These are phyloP conservation scores for Phalaenopsis equestris DNA, from an alignment of 106 monocot species.

Conservation along the genomic window DNA sequence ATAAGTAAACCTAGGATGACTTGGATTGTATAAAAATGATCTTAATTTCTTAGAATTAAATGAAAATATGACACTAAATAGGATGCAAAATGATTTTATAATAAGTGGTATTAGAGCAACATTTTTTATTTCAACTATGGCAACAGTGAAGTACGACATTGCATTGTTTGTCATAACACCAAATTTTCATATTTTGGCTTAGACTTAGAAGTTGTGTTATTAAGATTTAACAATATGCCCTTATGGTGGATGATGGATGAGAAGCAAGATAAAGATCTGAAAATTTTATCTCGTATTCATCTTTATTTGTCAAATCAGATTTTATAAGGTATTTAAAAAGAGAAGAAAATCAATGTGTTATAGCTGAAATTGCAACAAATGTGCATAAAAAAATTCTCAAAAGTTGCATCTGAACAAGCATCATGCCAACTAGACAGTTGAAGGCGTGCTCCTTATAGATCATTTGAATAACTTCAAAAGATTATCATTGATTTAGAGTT, in stretches of 20 bases:
- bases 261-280: not conserved
- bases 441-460: not conserved
- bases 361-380: not conserved
- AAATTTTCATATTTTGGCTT: not conserved
- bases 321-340: not conserved
- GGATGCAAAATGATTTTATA: too few species aligned
- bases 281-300: not conserved
- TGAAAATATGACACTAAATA: too few species aligned
- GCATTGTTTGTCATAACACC: not conserved
- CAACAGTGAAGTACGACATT: not conserved
- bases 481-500: not conserved
- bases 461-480: not conserved
- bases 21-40: too few species aligned
- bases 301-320: conserved; percentile 1
- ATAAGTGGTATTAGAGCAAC: too few species aligned
- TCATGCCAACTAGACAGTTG: not conserved
- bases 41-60: too few species aligned
- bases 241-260: not conserved
- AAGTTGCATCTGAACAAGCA: not conserved
- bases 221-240: not conserved
- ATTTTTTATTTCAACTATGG: not conserved
- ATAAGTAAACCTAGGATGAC: too few species aligned
- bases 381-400: not conserved
- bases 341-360: not conserved
- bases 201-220: not conserved